Conservation (phyloP, 2,329 filamentous ascomycete species). For the Curvularia sp. region DNA sequence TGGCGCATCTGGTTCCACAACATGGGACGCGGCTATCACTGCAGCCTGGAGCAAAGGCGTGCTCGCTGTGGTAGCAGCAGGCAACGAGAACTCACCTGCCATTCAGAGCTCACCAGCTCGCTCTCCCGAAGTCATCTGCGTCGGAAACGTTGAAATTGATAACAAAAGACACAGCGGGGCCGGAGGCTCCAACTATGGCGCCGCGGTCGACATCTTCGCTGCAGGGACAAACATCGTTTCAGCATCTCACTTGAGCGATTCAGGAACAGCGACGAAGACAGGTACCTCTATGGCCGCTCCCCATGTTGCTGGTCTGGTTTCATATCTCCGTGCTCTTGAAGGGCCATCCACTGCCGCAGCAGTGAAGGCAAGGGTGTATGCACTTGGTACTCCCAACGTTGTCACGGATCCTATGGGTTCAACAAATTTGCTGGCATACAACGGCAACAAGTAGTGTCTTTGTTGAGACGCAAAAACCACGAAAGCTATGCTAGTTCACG, state of each 20-base stretch:
- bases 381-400: slow-evolving; percentile 29
- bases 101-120: slow-evolving; percentile 40
- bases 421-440: slow-evolving; percentile 40
- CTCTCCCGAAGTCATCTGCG: slow-evolving; percentile 47
- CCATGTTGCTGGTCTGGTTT: slow-evolving; percentile 72
- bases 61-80: slow-evolving; percentile 46
- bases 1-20: slow-evolving; percentile 38
- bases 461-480: not conserved
- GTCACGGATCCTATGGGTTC: slow-evolving; percentile 34
- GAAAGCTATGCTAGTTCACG: not conserved
- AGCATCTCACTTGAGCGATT: slow-evolving; percentile 57
- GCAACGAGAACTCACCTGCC: slow-evolving; percentile 44
- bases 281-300: slow-evolving; percentile 73
- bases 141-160: slow-evolving; percentile 44
- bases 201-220: slow-evolving; percentile 51
- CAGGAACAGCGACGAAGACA: slow-evolving; percentile 53
- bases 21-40: slow-evolving; percentile 47
- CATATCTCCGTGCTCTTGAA: slow-evolving; percentile 68
- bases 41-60: slow-evolving; percentile 44
- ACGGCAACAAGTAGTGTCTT: slow-evolving; percentile 27
- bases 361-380: slow-evolving; percentile 35
- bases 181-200: slow-evolving; percentile 47
- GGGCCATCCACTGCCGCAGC: slow-evolving; percentile 32
- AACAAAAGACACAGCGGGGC: slow-evolving; percentile 28
- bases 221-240: slow-evolving; percentile 53